These are phyloP conservation scores for Collybia nuda DNA, from an alignment of 768 basidiomycete species.

Conservation along the genomic window DNA sequence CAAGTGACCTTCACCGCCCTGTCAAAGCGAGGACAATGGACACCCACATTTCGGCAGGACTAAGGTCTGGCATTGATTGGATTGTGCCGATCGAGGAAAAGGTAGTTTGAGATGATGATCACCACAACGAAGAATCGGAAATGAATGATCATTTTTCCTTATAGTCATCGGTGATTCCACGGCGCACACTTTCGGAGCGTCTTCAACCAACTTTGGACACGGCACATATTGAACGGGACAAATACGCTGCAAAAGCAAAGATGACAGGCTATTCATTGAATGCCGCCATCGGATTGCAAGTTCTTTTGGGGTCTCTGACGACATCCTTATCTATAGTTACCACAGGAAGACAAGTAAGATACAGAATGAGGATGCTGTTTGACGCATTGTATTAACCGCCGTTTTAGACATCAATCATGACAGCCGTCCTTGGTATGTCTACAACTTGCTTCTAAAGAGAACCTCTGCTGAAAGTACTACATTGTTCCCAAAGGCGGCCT, in stretches of 20 bases:
- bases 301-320: constrained; percentile 64
- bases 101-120: neutral
- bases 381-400: constrained; percentile 1
- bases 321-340: constrained; percentile 60
- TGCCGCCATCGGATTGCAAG: constrained; percentile 61
- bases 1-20: constrained; percentile 5
- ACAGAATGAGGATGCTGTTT: neutral
- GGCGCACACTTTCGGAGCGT: constrained; percentile 48
- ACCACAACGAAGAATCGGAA: neutral
- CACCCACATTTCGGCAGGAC: constrained; percentile 12
- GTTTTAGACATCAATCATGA: constrained; percentile 32
- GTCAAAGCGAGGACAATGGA: constrained; percentile 10
- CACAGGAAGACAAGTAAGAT: constrained; percentile 38
- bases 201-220: constrained; percentile 51
- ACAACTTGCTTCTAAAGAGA: neutral
- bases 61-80: constrained; percentile 35
- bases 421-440: constrained; percentile 35
- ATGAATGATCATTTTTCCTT: neutral
- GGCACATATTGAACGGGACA: constrained; percentile 45
- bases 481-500: constrained; percentile 45
- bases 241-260: constrained; percentile 46
- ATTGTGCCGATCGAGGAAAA: constrained; percentile 29
- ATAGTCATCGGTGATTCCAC: constrained; percentile 13
- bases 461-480: neutral
- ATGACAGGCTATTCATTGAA: constrained; percentile 37